Base-by-base conservation (phyloP, 768 basidiomycete genomes). In the Tulasnella sp. region DNA sequence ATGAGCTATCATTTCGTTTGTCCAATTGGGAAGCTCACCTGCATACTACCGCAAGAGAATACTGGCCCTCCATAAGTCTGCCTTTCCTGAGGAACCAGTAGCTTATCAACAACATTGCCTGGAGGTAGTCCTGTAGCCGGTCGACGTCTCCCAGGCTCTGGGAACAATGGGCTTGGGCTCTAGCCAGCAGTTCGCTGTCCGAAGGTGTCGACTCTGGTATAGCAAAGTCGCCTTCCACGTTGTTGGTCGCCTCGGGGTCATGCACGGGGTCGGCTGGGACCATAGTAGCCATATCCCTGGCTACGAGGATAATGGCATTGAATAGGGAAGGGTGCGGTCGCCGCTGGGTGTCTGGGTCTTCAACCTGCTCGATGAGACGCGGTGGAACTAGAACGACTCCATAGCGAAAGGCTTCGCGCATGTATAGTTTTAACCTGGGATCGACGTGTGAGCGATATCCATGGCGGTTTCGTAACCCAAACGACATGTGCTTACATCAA, bases 81-180 rank as follows among this genome's bases (percentile, higher is more conserved):
- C 81, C 72, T n/a, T 81, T 44, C 40, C 80, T 69, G 41, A 58
- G 54, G n/a, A 81, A 74, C 50, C 76, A 81, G 42, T 74, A 80
- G 28, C 54, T 22, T 16, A 81, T 60, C 12, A 81, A 50, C n/a
- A 81, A 20, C 40, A 60, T 34, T 28, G 81, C 81, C 41, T 81
- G 81, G 12, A 81, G 41, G 22, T 60, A 37, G 41, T 81, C 48
- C n/a, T 48, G 80, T 12, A 81, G 9, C n/a, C 81, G 80, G 74
- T 81, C 81, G 76, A 64, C 76, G 14, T 77, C 58, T 9, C 41
- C 76, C 0, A 77, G 74, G 11, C 41, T 42, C 74, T 75, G 34
- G 74, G 74, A 31, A 16, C 74, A 75, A 16, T 75, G 74, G 22
- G 74, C 74, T 48, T 75, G 74, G 22, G 74, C 40, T 24, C 74